These are phyloP conservation scores for Penicillium freii DNA, from an alignment of 2,329 filamentous ascomycete genomes.

Conservation along the genomic window DNA sequence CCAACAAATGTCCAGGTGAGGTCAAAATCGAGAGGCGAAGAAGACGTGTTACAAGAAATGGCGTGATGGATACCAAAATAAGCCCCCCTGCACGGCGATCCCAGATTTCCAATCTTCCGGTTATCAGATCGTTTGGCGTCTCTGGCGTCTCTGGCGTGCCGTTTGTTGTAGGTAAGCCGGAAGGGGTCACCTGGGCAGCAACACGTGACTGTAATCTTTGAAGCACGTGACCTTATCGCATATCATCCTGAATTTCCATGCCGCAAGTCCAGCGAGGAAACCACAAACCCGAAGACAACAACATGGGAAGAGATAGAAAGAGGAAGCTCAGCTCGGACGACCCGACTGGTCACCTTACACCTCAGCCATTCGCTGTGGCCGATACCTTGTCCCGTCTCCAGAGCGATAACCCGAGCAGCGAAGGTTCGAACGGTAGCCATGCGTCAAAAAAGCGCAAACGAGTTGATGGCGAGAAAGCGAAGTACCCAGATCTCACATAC, in stretches of 20 bases:
- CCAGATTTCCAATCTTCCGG: conserved; percentile 20
- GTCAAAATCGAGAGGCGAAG: conserved; percentile 5
- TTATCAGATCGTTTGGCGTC: conserved; percentile 34
- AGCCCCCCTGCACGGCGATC: conserved; percentile 18
- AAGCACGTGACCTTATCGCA: background rate
- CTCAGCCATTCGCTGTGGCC: conserved; percentile 30
- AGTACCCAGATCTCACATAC: conserved; percentile 55
- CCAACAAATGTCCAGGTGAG: background rate
- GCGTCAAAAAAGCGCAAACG: conserved; percentile 27
- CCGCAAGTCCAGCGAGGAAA: background rate
- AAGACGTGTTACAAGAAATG: conserved; percentile 22
- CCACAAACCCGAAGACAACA: background rate
- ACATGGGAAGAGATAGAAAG: conserved; percentile 31
- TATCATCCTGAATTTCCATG: conserved; percentile 18
- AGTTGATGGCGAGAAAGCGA: conserved; percentile 44
- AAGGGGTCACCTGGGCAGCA: background rate
- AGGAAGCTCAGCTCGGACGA: conserved; percentile 36
- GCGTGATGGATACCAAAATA: conserved; percentile 18
- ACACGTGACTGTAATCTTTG: rapidly evolving
- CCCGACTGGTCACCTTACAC: conserved; percentile 16
- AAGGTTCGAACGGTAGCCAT: conserved; percentile 7
- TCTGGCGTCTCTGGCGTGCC: background rate
- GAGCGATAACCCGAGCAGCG: conserved; percentile 10
- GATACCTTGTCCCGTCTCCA: conserved; percentile 35
- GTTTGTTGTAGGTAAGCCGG: background rate